Conservation (phyloP, 1,284 basidiomycete genomes). For the Sutorius eximius region DNA sequence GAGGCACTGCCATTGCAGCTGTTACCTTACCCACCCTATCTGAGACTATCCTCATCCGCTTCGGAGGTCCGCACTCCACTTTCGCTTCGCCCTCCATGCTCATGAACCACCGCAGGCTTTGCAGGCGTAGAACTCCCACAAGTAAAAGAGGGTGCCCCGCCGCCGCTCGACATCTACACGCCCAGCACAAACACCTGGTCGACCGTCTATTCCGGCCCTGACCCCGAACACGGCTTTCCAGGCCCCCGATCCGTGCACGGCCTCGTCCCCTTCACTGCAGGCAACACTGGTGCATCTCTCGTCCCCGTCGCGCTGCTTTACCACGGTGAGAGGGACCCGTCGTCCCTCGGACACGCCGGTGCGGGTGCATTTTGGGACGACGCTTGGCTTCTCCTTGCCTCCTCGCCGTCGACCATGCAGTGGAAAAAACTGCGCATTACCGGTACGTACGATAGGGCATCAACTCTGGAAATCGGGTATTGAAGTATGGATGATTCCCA, state of each 20-base stretch:
- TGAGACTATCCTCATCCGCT: conserved; percentile 25
- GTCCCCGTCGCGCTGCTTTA: conserved; percentile 22
- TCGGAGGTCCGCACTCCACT: conserved; percentile 19
- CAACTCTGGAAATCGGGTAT: background rate
- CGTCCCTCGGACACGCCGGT: conserved; percentile 25
- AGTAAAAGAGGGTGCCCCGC: conserved; percentile 3
- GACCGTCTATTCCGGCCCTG: conserved; percentile 19
- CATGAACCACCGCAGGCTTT: conserved; percentile 15
- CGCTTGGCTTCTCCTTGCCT: conserved; percentile 19
- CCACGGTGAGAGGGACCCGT: conserved; percentile 21
- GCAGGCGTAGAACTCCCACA: conserved; percentile 21
- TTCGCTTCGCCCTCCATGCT: background rate
- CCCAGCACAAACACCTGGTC: conserved; percentile 23
- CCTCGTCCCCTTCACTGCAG: conserved; percentile 20
- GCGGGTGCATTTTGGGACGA: conserved; percentile 30
- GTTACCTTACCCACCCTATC: conserved; percentile 59
- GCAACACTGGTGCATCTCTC: background rate
- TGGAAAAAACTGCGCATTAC: conserved; percentile 24
- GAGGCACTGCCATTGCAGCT: conserved; percentile 64
- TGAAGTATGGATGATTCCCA: background rate
- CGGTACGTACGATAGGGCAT: background rate
- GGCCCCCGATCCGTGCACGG: conserved; percentile 30
- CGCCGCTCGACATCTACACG: conserved; percentile 34
- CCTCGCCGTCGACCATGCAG: background rate
- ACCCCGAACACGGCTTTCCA: conserved; percentile 22